A percentile compares a stretch with the other conserved stretches of the same genome.
phyloP scores from a whole-genome alignment of 257 asterid genomes.

The Solanum microdontum region DNA sequence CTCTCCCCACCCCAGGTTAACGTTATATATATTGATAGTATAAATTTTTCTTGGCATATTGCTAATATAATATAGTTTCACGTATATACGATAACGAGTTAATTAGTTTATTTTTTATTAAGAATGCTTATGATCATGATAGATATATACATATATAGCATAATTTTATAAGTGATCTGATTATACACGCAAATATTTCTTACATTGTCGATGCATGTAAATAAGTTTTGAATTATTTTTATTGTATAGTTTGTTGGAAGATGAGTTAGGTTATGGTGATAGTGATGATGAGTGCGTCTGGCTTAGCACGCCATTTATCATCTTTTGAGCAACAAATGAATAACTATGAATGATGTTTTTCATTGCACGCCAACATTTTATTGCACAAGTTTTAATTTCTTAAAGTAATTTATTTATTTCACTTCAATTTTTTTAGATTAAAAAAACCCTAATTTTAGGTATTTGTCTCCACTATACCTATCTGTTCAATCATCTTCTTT shows the following conservation, averaged over 20 bases:
- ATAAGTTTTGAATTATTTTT: neutral
- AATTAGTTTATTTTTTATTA: neutral
- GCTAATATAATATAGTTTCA: neutral
- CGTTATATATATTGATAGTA: neutral
- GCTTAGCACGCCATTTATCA: conserved; percentile 22
- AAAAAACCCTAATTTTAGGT: conserved; percentile 8
- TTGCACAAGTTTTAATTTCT: conserved; percentile 14
- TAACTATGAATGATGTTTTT: conserved; percentile 23
- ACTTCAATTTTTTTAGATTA: neutral
- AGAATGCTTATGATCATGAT: neutral
- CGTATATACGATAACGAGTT: neutral
- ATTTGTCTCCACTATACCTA: conserved; percentile 4
- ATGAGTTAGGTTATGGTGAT: conserved; percentile 1
- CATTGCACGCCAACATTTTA: conserved; percentile 20
- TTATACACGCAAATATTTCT: neutral
- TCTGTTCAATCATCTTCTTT: conserved; percentile 13
- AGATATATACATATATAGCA: neutral
- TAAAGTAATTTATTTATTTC: neutral
- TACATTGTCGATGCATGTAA: too few relatives aligned
- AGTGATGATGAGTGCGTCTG: conserved; percentile 13
- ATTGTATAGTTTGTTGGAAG: neutral
- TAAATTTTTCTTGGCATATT: neutral
- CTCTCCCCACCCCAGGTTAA: neutral
- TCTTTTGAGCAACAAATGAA: conserved; percentile 5
- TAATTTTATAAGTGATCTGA: neutral